phyloP scores from a whole-genome alignment of 768 basidiomycete genomes.

The Leucosporidium yakuticum region DNA sequence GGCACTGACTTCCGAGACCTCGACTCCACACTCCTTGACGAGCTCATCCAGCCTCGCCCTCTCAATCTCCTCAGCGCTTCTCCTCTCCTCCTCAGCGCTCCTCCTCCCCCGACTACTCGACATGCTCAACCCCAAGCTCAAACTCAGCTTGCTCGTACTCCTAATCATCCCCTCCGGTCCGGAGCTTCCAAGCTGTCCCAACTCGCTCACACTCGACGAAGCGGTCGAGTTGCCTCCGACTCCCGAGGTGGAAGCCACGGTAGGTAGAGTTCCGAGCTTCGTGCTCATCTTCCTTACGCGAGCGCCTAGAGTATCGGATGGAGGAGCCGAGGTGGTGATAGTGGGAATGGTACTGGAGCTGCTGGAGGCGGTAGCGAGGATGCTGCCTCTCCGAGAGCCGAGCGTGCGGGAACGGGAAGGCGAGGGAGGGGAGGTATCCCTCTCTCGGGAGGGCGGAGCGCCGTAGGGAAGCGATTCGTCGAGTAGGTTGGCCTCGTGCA shows the following conservation, averaged over 20 bases:
- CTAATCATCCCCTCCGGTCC: background rate
- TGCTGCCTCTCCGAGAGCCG: background rate
- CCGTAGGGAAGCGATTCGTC: background rate
- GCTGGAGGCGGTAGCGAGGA: background rate
- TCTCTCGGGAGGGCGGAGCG: background rate
- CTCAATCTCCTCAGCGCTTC: slow-evolving; percentile 45
- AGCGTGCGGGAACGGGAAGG: background rate
- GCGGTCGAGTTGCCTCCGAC: background rate
- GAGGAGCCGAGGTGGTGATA: slow-evolving; percentile 7
- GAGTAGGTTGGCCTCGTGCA: background rate
- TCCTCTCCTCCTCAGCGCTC: slow-evolving; percentile 46
- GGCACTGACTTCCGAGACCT: slow-evolving; percentile 83
- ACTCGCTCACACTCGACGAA: background rate
- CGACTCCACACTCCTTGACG: slow-evolving; percentile 60
- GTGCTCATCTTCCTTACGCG: slow-evolving; percentile 7
- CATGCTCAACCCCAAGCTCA: background rate
- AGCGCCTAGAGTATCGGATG: background rate
- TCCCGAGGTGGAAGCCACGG: no score
- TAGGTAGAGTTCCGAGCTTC: background rate
- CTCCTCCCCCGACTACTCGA: background rate
- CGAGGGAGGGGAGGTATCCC: slow-evolving; percentile 4
- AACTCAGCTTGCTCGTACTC: background rate
- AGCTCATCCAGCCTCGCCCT: slow-evolving; percentile 62
- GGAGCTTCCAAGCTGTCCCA: background rate
- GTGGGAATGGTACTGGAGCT: slow-evolving; percentile 2